A percentile compares a stretch with the other conserved stretches of the same genome.
Conservation (phyloP, 345 rosid genomes). For the Gossypium thurberi region DNA sequence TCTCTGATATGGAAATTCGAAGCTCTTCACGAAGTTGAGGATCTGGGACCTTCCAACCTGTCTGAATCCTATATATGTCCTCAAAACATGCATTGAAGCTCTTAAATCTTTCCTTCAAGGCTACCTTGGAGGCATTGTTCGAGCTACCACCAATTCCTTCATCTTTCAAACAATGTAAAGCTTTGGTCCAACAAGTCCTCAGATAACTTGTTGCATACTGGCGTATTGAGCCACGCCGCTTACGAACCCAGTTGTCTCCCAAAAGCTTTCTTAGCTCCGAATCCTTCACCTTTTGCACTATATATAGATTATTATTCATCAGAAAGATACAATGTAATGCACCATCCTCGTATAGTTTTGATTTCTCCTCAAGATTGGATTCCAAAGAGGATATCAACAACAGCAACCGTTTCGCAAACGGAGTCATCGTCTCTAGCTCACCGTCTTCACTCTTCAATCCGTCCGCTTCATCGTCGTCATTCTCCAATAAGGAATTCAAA, state of each 20-base stretch:
- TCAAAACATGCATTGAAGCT: slow-evolving; percentile 42
- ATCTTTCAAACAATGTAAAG: slow-evolving; percentile 71
- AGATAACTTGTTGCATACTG: slow-evolving; percentile 86
- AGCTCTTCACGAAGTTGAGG: slow-evolving; percentile 94
- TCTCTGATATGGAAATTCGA: slow-evolving; percentile 81
- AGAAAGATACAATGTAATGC: slow-evolving; percentile 67
- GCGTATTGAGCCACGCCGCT: slow-evolving; percentile 70
- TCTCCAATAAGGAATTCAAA: slow-evolving; percentile 53
- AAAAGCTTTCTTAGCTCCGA: slow-evolving; percentile 74
- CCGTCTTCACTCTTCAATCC: slow-evolving; percentile 31
- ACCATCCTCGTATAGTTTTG: slow-evolving; percentile 71
- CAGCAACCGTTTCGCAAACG: slow-evolving; percentile 52
- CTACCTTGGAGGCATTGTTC: slow-evolving; percentile 63
- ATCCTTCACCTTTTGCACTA: slow-evolving; percentile 86
- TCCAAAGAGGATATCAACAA: slow-evolving; percentile 55
- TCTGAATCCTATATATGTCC: slow-evolving; percentile 78
- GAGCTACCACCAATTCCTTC: slow-evolving; percentile 69
- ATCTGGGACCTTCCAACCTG: slow-evolving; percentile 94
- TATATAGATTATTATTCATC: slow-evolving; percentile 84
- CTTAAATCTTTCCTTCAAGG: slow-evolving; percentile 80
- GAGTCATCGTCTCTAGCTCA: slow-evolving; percentile 38
- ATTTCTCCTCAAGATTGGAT: slow-evolving; percentile 81
- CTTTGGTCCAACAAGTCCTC: slow-evolving; percentile 83
- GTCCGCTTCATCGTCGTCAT: slow-evolving; percentile 35
- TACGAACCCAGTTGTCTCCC: slow-evolving; percentile 95